A percentile compares a stretch with the other conserved stretches of the same genome.
Conservation (phyloP, 257 asterid genomes). For the Solanum infundibuliforme region DNA sequence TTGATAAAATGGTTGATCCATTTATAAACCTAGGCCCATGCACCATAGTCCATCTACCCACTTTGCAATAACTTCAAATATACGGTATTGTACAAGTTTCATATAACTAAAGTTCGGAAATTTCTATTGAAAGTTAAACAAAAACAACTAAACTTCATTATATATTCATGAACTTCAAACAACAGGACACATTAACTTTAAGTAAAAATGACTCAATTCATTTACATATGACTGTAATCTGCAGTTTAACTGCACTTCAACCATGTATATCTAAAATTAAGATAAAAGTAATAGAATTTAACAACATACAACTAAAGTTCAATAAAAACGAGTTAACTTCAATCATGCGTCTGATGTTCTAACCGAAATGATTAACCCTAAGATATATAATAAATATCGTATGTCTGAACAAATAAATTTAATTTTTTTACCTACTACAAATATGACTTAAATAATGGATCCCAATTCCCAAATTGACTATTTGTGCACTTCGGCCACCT, state of each 20-base stretch:
- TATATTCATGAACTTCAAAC: neutral
- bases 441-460: neutral
- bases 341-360: no score
- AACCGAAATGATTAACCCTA: neutral
- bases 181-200: neutral
- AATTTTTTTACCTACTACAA: neutral
- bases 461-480: neutral
- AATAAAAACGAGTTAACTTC: neutral
- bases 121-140: neutral
- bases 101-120: fast-evolving
- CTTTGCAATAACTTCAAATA: neutral
- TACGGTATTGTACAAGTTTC: neutral
- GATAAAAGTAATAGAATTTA: neutral
- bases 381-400: neutral
- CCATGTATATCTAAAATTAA: neutral
- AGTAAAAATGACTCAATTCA: neutral
- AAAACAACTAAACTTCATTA: neutral
- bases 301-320: neutral
- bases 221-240: neutral
- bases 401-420: neutral
- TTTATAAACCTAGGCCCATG: neutral
- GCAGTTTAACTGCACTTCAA: neutral
- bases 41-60: neutral
- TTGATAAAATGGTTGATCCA: neutral
- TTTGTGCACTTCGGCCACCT: neutral